Percentiles rank a stretch among this genome's conserved stretches.
Conservation (phyloP, 768 basidiomycete genomes). For the Gymnopilus dilepis region DNA sequence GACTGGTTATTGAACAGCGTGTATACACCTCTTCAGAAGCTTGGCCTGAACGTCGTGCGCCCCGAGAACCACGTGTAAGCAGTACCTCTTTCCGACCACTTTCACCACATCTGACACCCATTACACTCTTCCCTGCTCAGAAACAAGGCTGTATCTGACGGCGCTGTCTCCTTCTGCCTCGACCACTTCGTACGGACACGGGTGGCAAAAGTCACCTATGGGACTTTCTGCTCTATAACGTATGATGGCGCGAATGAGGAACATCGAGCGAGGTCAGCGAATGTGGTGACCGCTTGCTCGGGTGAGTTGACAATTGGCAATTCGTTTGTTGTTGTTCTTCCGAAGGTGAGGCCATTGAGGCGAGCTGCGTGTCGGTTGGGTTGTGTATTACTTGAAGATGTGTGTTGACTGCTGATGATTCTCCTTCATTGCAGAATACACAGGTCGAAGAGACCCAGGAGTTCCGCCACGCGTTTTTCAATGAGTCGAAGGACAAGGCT, state of each 20-base stretch:
- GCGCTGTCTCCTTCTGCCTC: slow-evolving; percentile 27
- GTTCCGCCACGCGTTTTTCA: too few relatives aligned
- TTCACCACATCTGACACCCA: too few relatives aligned
- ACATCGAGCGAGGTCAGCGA: too few relatives aligned
- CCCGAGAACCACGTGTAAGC: slow-evolving; percentile 22
- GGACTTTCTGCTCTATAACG: not conserved
- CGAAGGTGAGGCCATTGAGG: slow-evolving; percentile 32
- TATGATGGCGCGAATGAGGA: slow-evolving; percentile 37
- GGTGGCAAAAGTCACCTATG: slow-evolving; percentile 24
- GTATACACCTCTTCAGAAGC: slow-evolving; percentile 1
- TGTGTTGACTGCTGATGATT: too few relatives aligned
- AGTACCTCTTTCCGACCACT: too few relatives aligned
- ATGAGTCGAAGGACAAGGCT: too few relatives aligned
- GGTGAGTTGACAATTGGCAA: slow-evolving; percentile 38
- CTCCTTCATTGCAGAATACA: slow-evolving; percentile 35
- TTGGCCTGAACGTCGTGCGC: slow-evolving; percentile 21
- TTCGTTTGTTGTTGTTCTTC: slow-evolving; percentile 39
- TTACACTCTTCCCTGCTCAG: too few relatives aligned
- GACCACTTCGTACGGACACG: slow-evolving; percentile 25
- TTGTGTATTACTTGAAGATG: too few relatives aligned
- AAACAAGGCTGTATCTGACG: slow-evolving; percentile 26
- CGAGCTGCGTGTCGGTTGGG: too few relatives aligned
- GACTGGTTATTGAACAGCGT: slow-evolving; percentile 21
- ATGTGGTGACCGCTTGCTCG: too few relatives aligned
- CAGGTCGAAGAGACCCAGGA: slow-evolving; percentile 45